phyloP scores from a whole-genome alignment of 2,329 filamentous ascomycete genomes.

The Balansia obtecta region DNA sequence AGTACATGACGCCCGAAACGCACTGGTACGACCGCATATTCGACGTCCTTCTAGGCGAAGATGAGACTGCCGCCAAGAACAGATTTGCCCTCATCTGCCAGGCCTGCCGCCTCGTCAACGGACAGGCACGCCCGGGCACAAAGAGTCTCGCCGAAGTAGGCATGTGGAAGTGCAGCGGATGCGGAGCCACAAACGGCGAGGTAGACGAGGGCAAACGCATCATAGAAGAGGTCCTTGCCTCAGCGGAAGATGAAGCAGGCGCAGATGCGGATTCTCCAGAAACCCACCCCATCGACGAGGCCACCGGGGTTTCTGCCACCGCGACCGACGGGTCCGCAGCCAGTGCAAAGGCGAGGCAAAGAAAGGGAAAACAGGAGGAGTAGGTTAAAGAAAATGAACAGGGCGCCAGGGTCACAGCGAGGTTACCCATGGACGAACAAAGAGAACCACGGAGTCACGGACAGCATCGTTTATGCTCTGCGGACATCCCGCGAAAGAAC shows the following conservation, averaged over 20 bases:
- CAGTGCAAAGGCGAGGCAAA: slow-evolving; percentile 3
- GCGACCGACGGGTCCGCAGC: slow-evolving; percentile 1
- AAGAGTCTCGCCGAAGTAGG: slow-evolving; percentile 68
- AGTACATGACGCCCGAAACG: slow-evolving; percentile 24
- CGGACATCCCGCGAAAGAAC: no score
- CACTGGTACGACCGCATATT: slow-evolving; percentile 94
- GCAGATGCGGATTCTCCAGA: slow-evolving; percentile 7
- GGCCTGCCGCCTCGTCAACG: slow-evolving; percentile 79
- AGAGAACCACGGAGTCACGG: no score
- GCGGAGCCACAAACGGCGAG: slow-evolving; percentile 68
- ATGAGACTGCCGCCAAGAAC: slow-evolving; percentile 87
- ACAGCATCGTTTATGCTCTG: no score
- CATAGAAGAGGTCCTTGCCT: slow-evolving; percentile 47
- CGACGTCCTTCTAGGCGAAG: slow-evolving; percentile 85
- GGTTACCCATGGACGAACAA: no score
- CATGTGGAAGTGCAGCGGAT: slow-evolving; percentile 80
- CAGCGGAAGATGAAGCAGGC: slow-evolving; percentile 11
- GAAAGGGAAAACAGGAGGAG: not conserved
- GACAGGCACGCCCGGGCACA: slow-evolving; percentile 83
- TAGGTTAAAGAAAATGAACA: not conserved
- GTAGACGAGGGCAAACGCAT: slow-evolving; percentile 66
- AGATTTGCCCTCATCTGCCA: slow-evolving; percentile 77
- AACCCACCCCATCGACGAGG: not conserved
- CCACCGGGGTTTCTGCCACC: not conserved
- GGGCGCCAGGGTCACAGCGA: no score